Evolutionary conservation across 1,284 basidiomycete genomes (phyloP).

Genomic region (Leucoagaricus sp.): DNA sequence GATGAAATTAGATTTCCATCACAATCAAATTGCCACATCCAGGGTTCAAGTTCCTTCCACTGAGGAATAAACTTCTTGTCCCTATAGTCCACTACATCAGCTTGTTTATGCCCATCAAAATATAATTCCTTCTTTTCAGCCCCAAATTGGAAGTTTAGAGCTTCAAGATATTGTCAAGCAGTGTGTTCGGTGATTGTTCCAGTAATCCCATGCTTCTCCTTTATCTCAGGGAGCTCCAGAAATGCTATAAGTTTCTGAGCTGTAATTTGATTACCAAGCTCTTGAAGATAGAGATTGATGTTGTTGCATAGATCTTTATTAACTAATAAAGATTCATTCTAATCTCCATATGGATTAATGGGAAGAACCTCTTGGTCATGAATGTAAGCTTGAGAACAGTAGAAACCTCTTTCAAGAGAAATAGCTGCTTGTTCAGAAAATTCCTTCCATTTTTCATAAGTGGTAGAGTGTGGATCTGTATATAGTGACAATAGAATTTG

Average conservation of each 20-base stretch:
- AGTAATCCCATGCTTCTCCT: constrained; percentile 25
- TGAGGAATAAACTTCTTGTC: no score
- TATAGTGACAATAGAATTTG: constrained; percentile 25
- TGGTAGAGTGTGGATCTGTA: constrained; percentile 22
- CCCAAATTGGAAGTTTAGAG: constrained; percentile 19
- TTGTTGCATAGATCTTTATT: constrained; percentile 29
- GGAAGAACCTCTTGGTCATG: constrained; percentile 25
- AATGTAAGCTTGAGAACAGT: constrained; percentile 25
- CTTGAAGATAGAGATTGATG: constrained; percentile 30
- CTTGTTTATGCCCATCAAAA: constrained; percentile 23
- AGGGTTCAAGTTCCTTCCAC: background rate
- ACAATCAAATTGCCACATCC: constrained; percentile 17
- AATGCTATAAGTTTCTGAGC: constrained; percentile 27
- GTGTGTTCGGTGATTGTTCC: constrained; percentile 24
- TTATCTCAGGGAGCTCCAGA: constrained; percentile 22
- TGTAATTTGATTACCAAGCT: constrained; percentile 29
- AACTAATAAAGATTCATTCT: constrained; percentile 29
- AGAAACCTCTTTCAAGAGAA: constrained; percentile 16
- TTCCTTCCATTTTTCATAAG: constrained; percentile 27
- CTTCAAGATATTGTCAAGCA: constrained; percentile 23
- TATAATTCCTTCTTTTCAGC: constrained; percentile 19
- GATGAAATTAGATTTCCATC: constrained; percentile 30
- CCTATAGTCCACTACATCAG: constrained; percentile 21
- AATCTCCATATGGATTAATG: constrained; percentile 32
- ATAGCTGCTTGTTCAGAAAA: constrained; percentile 29